phyloP scores from a whole-genome alignment of 306 rosid genomes.

The Vigna mungo region DNA sequence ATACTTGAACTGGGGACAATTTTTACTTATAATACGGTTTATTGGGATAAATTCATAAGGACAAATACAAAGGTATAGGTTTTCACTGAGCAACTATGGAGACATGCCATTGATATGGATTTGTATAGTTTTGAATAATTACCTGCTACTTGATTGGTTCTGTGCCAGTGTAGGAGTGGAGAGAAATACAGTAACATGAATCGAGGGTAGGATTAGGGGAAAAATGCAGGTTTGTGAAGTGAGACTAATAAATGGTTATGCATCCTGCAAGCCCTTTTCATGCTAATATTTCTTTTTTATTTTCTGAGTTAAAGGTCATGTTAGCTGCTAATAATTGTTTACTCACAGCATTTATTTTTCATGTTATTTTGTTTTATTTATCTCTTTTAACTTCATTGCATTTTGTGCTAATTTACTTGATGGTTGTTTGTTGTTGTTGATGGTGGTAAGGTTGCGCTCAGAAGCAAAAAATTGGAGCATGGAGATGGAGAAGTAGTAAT shows the following conservation, averaged over 20 bases:
- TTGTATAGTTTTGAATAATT: too few species aligned
- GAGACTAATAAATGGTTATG: neutral
- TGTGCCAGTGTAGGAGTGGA: neutral
- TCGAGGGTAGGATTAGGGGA: constrained; percentile 2
- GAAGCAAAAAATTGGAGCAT: constrained; percentile 43
- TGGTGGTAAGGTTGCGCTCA: constrained; percentile 34
- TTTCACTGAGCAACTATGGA: too few species aligned
- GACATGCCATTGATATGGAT: too few species aligned
- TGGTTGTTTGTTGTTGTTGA: constrained; percentile 21
- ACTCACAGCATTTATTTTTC: neutral
- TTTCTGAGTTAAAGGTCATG: too few species aligned
- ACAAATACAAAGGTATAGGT: neutral
- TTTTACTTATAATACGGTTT: neutral
- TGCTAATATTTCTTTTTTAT: neutral
- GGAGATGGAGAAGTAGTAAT: constrained; percentile 63
- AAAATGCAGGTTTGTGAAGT: constrained; percentile 10
- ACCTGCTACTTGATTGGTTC: neutral
- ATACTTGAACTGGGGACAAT: constrained; percentile 11
- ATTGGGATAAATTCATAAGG: neutral
- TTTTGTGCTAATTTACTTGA: neutral
- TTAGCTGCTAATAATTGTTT: neutral
- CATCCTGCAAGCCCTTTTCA: constrained; percentile 14
- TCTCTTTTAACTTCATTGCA: neutral
- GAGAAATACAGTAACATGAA: neutral
- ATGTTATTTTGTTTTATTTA: neutral